Percentiles rank a stretch among this genome's conserved stretches.
Conservation (phyloP, 371 early-diverging fungal genomes). For the Saksenaea oblongispora region DNA sequence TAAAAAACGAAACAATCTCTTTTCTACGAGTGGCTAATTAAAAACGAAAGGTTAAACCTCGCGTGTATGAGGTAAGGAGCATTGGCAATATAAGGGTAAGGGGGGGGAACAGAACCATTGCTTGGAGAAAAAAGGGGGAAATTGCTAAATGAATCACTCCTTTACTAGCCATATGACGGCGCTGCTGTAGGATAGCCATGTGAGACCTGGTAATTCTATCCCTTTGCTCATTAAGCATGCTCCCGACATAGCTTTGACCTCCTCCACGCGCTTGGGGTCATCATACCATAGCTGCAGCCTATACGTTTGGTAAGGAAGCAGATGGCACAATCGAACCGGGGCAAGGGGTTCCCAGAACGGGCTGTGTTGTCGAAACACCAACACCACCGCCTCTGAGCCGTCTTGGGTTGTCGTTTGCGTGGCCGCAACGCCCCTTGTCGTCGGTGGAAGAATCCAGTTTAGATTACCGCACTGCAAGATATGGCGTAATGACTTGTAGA, state of each 20-base stretch:
- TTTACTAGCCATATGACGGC: conserved; percentile 15
- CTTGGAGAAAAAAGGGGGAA: neutral
- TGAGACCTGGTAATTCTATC: conserved; percentile 20
- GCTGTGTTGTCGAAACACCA: conserved; percentile 30
- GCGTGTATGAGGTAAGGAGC: neutral
- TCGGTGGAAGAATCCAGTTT: conserved; percentile 34
- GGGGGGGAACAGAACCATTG: neutral
- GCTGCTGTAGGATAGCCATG: conserved; percentile 17
- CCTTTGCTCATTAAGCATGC: conserved; percentile 32
- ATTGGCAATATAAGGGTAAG: neutral
- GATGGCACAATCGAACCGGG: conserved; percentile 21
- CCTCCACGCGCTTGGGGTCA: conserved; percentile 19
- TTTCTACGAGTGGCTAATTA: neutral
- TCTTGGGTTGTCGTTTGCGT: conserved; percentile 24
- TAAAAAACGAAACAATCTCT: neutral
- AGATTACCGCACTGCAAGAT: conserved; percentile 33
- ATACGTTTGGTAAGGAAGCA: conserved; percentile 17
- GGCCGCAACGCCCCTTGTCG: neutral
- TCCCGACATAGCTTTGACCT: conserved; percentile 22
- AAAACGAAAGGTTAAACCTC: neutral
- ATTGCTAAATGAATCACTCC: neutral
- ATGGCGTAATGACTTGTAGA: conserved; percentile 35
- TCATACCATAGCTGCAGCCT: conserved; percentile 19
- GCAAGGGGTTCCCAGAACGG: conserved; percentile 30
- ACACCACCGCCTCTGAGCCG: conserved; percentile 24